Base-by-base conservation (phyloP, 75 land plant genomes). In the Adiantum capillusveneris region DNA sequence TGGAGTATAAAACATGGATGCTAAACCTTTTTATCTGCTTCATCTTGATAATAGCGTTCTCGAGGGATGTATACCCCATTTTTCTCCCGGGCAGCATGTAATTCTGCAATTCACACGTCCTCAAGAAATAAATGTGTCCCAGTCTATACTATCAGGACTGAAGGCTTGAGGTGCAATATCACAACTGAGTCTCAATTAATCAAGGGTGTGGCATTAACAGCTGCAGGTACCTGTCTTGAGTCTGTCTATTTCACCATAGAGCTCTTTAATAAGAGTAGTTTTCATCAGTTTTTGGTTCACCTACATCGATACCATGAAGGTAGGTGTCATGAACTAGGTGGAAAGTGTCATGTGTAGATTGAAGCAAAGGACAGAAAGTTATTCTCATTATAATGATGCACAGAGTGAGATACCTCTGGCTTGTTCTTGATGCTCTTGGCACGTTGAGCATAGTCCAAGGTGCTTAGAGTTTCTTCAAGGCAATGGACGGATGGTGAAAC, bases 361-460 rank as follows among this genome's bases (percentile, higher is more conserved):
- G 7, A 34, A 34, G 9, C 9, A 34, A 9, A 34, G 37, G 37
- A 34, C 37, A 34, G 37, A n/a, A n/a, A n/a, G n/a, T n/a, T n/a
- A n/a, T n/a, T n/a, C n/a, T n/a, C n/a, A n/a, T n/a, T n/a, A n/a
- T n/a, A n/a, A n/a, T n/a, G n/a, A n/a, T n/a, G n/a, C n/a, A n/a
- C n/a, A n/a, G n/a, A n/a, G n/a, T n/a, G n/a, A n/a, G n/a, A n/a
- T 39, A 93, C 98, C 96, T 94, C 98, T 60, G 98, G 98, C 60
- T 78, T 88, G 51, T 94, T 94, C 69, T 75, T 89, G n/a, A 94
- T 94, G 62, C 84, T 86, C 49, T 94, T 94, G 25, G 98, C 98
- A 29, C 98, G 78, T 60, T 90, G 87, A 11, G 98, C 96, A 76
- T 94, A 94, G 51, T 94, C 98, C 43, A 94, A 62, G n/a, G 98